Percentiles rank a stretch among this genome's conserved stretches.
Conservation (phyloP, 179 eudicot species). For the Spergularia azorica region DNA sequence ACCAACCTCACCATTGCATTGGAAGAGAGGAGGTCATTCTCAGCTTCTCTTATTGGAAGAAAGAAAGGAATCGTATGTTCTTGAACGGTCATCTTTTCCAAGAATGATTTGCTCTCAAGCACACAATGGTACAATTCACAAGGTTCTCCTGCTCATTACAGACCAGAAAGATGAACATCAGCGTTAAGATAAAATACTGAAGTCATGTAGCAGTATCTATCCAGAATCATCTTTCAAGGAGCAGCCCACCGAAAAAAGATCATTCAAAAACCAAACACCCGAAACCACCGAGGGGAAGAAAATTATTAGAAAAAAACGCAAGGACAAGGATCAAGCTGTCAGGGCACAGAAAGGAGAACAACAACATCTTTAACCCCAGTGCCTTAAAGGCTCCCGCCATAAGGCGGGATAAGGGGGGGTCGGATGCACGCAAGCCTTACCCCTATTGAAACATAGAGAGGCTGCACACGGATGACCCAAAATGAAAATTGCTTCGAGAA, state of each 20-base stretch:
- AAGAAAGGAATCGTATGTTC: conserved; percentile 98
- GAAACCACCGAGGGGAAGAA: not conserved
- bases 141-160: conserved; percentile 70
- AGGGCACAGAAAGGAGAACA: not conserved
- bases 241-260: not conserved
- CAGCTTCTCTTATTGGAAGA: conserved; percentile 91
- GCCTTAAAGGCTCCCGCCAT: too few relatives aligned
- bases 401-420: too few relatives aligned
- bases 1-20: conserved; percentile 93
- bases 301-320: not conserved
- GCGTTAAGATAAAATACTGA: not conserved
- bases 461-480: too few relatives aligned
- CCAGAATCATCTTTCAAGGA: not conserved
- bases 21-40: conserved; percentile 87
- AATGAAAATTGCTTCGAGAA: too few relatives aligned
- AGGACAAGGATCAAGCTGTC: not conserved
- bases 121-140: conserved; percentile 90
- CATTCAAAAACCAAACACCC: conserved; percentile 4
- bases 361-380: too few relatives aligned
- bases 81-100: conserved; percentile 97
- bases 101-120: conserved; percentile 97
- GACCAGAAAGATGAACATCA: not conserved
- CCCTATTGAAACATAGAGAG: too few relatives aligned
- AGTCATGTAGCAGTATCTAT: not conserved
- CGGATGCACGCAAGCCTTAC: too few relatives aligned